Evolutionary conservation across 2,329 filamentous ascomycete genomes (phyloP), one percentile per base, ranked within the genome.

Genomic region (Tolypocladium nubicola): DNA sequence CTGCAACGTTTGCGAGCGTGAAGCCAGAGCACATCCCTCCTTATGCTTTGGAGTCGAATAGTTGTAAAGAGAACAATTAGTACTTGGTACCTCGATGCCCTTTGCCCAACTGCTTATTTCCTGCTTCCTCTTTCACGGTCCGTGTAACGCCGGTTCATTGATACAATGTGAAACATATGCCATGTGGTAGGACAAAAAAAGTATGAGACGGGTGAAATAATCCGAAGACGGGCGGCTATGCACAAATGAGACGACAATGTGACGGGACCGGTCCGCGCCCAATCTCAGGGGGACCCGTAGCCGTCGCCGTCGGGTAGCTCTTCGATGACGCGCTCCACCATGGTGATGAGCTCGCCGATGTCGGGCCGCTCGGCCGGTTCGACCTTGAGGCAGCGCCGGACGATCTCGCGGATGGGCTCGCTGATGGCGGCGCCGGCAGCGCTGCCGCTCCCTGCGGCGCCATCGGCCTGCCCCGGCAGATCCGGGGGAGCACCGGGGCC

Each of bases 321-420:
- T 39, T 81, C 79, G 65, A 96, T 81, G 23, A 90, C 87, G 19
- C 77, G 76, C 71, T 92, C 83, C n/a, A 96, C 85, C 70, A 94
- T 81, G 50, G 76, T 74, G 63, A 95, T 94, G 70, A 97, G 74
- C 73, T 94, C 86, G 65, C 90, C 84, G 59, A 96, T 87, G 72
- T 95, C 89, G 19, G 94, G 94, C 62, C 94, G 78, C 70, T 97
- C 93, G 3, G 81, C 82, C 0, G 93, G 88, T 75, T 99, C 94
- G 35, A 97, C 89, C 64, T 78, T 83, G 67, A 99, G 76, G 73
- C 94, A 99, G 68, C 82, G 86, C 68, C 91, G 80, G 56, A 99
- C 93, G 14, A 99, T 83, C 59, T 96, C 87, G 70, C 93, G 88
- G 52, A 97, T 90, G 2, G 83, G 79, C 55, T 93, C 89, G 63